Evolutionary conservation across 2,329 filamentous ascomycete species (phyloP).

Genomic region (Leptographium radiaticola): DNA sequence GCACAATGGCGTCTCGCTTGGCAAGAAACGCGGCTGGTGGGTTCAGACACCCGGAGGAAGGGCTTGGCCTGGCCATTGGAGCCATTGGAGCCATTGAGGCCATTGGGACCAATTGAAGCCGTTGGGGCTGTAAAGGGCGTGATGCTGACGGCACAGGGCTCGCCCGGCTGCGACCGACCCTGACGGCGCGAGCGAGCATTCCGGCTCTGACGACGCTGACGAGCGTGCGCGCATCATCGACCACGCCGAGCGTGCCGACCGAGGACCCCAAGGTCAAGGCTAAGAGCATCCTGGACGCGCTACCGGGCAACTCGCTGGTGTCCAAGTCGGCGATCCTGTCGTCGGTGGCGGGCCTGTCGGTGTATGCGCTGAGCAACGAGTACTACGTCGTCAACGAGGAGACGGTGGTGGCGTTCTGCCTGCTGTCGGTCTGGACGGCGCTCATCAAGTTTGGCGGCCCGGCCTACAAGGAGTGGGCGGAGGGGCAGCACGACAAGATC

Average conservation of each 20-base stretch:
- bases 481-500: conserved; percentile 81
- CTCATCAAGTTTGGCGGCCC: conserved; percentile 91
- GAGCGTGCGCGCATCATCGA: conserved; percentile 55
- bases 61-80: background rate
- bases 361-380: conserved; percentile 98
- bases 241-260: conserved; percentile 61
- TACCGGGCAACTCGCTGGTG: conserved; percentile 82
- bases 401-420: conserved; percentile 82
- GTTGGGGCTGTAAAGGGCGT: background rate
- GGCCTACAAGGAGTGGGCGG: conserved; percentile 83
- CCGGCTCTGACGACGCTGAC: conserved; percentile 43
- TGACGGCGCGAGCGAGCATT: conserved; percentile 4
- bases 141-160: conserved; percentile 6
- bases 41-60: conserved; percentile 23
- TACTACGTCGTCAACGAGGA: conserved; percentile 99
- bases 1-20: conserved; percentile 95
- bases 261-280: conserved; percentile 95
- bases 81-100: too few relatives aligned
- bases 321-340: conserved; percentile 97
- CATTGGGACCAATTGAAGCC: too few relatives aligned
- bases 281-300: conserved; percentile 82
- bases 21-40: conserved; percentile 89
- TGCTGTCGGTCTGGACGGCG: conserved; percentile 84
- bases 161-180: conserved; percentile 10
- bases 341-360: conserved; percentile 74